phyloP scores from a whole-genome alignment of 805 yeast species.

The Pichia paraexigua region DNA sequence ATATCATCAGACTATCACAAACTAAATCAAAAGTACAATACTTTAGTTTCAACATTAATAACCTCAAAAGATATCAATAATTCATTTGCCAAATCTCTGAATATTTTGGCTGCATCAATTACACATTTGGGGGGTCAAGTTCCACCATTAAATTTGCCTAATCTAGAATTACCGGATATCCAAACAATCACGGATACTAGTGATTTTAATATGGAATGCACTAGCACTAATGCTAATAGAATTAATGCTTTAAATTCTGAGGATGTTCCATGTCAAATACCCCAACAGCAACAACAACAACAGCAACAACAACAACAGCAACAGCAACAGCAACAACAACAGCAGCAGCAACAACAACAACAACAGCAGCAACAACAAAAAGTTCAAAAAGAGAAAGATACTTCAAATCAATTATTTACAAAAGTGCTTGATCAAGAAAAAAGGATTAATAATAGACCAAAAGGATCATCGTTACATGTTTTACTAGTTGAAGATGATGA shows the following conservation, averaged over 20 bases:
- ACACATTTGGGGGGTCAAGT: constrained; percentile 54
- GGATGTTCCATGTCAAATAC: too few relatives aligned
- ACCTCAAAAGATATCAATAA: constrained; percentile 51
- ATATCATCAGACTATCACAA: constrained; percentile 31
- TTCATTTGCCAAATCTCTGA: constrained; percentile 45
- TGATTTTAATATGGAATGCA: too few relatives aligned
- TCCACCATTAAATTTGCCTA: constrained; percentile 57
- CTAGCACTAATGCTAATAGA: too few relatives aligned
- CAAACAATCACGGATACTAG: too few relatives aligned
- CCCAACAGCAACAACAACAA: neutral
- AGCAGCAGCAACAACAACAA: neutral
- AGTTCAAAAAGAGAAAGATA: neutral
- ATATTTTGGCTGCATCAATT: constrained; percentile 41
- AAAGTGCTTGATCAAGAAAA: constrained; percentile 7
- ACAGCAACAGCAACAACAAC: neutral
- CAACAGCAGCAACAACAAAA: constrained; percentile 5
- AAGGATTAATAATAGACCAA: constrained; percentile 22
- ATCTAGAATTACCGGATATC: constrained; percentile 8
- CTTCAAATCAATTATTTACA: neutral
- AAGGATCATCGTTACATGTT: constrained; percentile 48
- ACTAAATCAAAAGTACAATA: constrained; percentile 51
- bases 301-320: neutral
- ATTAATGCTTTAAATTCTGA: too few relatives aligned
- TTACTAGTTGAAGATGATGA: constrained; percentile 73
- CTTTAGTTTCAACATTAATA: constrained; percentile 53